Base-by-base conservation (phyloP, 2,329 filamentous ascomycete genomes). In the Niveomyces coronatus region DNA sequence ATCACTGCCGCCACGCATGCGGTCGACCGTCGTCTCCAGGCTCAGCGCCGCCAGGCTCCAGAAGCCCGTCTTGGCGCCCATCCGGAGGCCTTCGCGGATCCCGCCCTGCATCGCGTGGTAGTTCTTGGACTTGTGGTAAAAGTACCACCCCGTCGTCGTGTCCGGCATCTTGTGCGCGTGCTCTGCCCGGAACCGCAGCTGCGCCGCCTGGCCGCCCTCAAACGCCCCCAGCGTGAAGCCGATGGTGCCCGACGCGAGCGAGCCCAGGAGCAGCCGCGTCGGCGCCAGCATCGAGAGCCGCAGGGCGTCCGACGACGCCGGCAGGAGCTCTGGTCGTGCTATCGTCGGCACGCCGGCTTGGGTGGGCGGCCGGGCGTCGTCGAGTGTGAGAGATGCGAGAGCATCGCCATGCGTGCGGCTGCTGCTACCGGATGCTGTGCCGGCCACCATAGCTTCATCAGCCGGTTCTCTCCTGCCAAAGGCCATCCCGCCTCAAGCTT, bases 101-200 rank as follows among this genome's bases (percentile, higher is more conserved):
- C 83, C 89, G 5, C 82, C 84, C 16, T 82, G 71, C 51, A 85
- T 79, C 36, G 82, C 74, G 51, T 86, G 78, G 64, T 98, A 96
- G 61, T 94, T 96, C 62, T 96, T 96, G 56, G 79, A 85, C 63
- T 95, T 95, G 67, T 96, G 89, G 61, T 98, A 98, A n/a, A 96
- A 74, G 56, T 89, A 98, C 91, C 91, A 98, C 14, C 87, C 89
- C 3, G 79, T 76, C 18, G 85, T 79, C 1, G 80, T 80, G 4
- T 76, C 79, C 15, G 91, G 91, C 45, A 95, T 77, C 47, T 89
- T 84, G 67, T 98, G 91, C 1, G 91, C 87, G 55, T 98, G 94
- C 62, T 98, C 91, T 43, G 91, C 91, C 39, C 89, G 82, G 65
- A 95, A 98, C 27, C 83, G 82, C 41, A 94, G 70, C 36, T 83